These are phyloP conservation scores for Naematelia encephala DNA, from an alignment of 768 basidiomycete species.

Conservation along the genomic window DNA sequence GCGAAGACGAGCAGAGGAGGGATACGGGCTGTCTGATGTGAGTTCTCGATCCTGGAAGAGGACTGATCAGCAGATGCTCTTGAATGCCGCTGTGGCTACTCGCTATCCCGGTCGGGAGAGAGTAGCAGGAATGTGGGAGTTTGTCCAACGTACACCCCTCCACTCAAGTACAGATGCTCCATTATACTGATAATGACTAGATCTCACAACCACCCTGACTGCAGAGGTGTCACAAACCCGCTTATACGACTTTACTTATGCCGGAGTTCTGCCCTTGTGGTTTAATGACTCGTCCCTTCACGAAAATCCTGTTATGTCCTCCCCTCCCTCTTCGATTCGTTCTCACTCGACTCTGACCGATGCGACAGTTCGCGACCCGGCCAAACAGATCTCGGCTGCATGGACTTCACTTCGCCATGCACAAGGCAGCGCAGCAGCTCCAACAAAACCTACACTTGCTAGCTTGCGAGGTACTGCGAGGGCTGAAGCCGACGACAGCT, in stretches of 20 bases:
- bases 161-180: too few species aligned
- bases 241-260: conserved; percentile 11
- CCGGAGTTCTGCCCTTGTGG: conserved; percentile 4
- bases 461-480: conserved; percentile 13
- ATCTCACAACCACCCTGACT: not conserved
- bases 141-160: conserved; percentile 36
- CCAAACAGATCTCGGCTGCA: conserved; percentile 22
- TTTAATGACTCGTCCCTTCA: not conserved
- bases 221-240: not conserved
- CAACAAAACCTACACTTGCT: conserved; percentile 3
- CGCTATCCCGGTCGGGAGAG: conserved; percentile 32
- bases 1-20: conserved; percentile 40
- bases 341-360: conserved; percentile 8
- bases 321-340: conserved; percentile 10
- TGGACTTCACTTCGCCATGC: conserved; percentile 22
- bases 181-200: not conserved
- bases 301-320: not conserved
- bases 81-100: conserved; percentile 43
- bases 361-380: conserved; percentile 18
- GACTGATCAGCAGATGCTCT: conserved; percentile 30
- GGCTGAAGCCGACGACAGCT: not conserved
- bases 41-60: conserved; percentile 7
- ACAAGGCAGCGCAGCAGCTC: not conserved
- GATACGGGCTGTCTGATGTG: conserved; percentile 46
- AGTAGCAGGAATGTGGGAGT: conserved; percentile 40